phyloP scores from a whole-genome alignment of 192 early-diverging fungal genomes.

The Backusella sp. region DNA sequence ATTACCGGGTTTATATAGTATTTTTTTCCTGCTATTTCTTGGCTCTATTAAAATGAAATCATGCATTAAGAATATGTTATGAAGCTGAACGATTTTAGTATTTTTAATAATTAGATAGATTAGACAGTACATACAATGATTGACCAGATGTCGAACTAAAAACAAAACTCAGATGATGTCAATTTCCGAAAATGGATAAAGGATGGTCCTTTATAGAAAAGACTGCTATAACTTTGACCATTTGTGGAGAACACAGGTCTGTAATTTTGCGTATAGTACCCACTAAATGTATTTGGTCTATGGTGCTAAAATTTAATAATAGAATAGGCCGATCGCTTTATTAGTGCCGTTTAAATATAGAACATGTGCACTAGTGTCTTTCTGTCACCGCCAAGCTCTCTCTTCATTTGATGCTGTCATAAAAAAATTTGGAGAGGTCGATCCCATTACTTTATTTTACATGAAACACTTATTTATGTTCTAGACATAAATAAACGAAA shows the following conservation, averaged over 20 bases:
- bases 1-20: background rate
- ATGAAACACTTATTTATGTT: background rate
- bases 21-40: background rate
- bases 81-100: background rate
- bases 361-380: background rate
- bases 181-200: background rate
- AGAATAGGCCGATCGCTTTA: background rate
- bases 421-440: background rate
- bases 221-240: background rate
- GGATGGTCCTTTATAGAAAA: background rate
- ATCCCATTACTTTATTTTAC: background rate
- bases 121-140: background rate
- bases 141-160: background rate
- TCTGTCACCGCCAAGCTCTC: background rate
- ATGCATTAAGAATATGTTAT: background rate
- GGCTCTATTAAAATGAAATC: background rate
- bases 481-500: background rate
- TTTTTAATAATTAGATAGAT: background rate
- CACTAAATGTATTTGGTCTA: background rate
- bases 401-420: background rate
- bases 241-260: background rate
- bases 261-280: background rate
- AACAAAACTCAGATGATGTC: slow-evolving; percentile 16
- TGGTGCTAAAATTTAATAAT: background rate
- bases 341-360: slow-evolving; percentile 8